phyloP scores from a whole-genome alignment of 1,284 basidiomycete genomes.

The Xerocomus amazonicus region DNA sequence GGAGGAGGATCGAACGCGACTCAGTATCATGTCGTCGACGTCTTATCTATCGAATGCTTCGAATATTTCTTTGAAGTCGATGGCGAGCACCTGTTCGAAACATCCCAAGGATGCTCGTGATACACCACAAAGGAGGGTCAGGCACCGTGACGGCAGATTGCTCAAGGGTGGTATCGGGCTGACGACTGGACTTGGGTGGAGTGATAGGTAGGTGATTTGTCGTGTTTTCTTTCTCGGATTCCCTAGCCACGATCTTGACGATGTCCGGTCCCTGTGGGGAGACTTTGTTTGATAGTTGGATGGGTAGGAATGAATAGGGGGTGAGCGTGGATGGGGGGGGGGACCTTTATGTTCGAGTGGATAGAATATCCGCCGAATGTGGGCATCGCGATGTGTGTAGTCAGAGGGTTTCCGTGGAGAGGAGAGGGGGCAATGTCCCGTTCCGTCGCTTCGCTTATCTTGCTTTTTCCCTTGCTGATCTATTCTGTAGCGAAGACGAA shows the following conservation, averaged over 20 bases:
- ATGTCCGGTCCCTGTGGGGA: no score
- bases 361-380: conserved; percentile 5
- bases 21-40: conserved; percentile 34
- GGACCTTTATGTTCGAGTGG: conserved; percentile 7
- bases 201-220: conserved; percentile 57
- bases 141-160: conserved; percentile 70
- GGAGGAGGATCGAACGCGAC: conserved; percentile 29
- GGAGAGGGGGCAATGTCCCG: background rate
- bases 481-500: conserved; percentile 64
- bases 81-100: conserved; percentile 40
- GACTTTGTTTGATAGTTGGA: background rate
- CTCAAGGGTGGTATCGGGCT: conserved; percentile 70
- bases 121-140: conserved; percentile 54
- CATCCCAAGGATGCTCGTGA: conserved; percentile 63
- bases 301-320: background rate
- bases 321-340: background rate
- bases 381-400: background rate
- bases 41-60: conserved; percentile 25
- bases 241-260: background rate
- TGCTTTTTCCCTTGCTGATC: conserved; percentile 3
- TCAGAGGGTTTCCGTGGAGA: background rate
- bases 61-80: conserved; percentile 42
- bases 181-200: conserved; percentile 81
- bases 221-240: background rate
- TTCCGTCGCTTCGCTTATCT: conserved; percentile 3